Conservation (phyloP, 108 stramenopile genomes). For the Pseudonitzschia multistriata region DNA sequence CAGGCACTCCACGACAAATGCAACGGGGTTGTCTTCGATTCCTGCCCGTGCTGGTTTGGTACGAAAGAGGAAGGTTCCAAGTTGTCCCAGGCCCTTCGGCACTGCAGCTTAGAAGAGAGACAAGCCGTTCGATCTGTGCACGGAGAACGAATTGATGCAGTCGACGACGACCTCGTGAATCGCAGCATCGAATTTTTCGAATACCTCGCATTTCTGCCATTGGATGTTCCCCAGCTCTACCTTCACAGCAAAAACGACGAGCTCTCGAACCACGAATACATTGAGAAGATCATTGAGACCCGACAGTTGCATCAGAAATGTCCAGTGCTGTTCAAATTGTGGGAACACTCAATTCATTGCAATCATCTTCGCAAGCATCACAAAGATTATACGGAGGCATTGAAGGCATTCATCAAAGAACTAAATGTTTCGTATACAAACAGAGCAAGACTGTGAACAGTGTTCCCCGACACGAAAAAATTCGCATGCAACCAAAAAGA, state of each 20-base stretch:
- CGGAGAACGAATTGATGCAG: conserved; percentile 12
- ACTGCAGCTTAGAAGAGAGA: conserved; percentile 32
- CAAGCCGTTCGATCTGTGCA: conserved; percentile 21
- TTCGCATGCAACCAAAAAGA: background rate
- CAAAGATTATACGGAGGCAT: conserved; percentile 35
- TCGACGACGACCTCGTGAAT: conserved; percentile 6
- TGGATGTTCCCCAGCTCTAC: conserved; percentile 63
- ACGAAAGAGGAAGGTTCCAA: conserved; percentile 24
- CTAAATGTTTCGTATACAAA: background rate
- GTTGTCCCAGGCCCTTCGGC: conserved; percentile 32
- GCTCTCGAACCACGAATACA: conserved; percentile 36
- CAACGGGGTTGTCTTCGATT: conserved; percentile 76
- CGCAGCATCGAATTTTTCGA: conserved; percentile 56
- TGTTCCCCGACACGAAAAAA: background rate
- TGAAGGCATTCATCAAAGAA: conserved; percentile 19
- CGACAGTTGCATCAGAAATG: conserved; percentile 28
- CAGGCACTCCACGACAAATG: conserved; percentile 12
- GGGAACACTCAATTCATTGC: conserved; percentile 63
- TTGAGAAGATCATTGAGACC: conserved; percentile 41
- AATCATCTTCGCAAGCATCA: conserved; percentile 60
- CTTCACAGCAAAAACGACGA: conserved; percentile 63
- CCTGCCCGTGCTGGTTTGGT: conserved; percentile 54
- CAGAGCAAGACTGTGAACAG: background rate
- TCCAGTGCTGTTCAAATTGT: conserved; percentile 38
- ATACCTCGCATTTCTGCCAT: conserved; percentile 33